Evolutionary conservation across 352 stramenopile species (phyloP).

Genomic region (Hyaloperonospora brassicae): DNA sequence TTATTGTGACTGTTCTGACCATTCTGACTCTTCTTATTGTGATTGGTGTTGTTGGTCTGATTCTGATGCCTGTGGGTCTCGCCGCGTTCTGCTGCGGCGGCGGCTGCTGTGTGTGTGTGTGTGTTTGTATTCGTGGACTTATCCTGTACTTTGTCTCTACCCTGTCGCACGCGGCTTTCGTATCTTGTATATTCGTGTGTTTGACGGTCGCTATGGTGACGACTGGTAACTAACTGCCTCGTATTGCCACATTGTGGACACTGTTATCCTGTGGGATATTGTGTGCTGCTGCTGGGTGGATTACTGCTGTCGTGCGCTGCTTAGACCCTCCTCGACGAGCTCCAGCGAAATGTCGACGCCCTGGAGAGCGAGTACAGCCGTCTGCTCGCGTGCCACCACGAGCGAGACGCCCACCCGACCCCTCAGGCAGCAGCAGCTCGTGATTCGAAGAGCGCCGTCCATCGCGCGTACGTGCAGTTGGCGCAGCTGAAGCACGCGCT

Average conservation of each 20-base stretch:
- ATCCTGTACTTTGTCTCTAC: neutral
- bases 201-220: no score
- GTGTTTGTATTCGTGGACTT: neutral
- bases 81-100: no score
- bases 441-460: conserved; percentile 6
- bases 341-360: conserved; percentile 35
- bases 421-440: neutral
- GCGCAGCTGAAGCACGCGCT: conserved; percentile 40
- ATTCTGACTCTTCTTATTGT: no score
- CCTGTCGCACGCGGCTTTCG: no score
- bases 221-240: no score
- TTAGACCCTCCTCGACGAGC: conserved; percentile 52
- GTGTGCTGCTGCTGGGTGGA: no score
- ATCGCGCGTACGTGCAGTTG: conserved; percentile 43
- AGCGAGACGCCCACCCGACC: conserved; percentile 27
- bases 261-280: no score
- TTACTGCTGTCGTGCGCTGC: neutral
- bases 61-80: no score
- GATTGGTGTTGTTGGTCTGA: no score
- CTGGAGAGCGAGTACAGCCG: conserved; percentile 41
- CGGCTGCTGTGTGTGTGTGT: neutral
- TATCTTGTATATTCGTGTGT: no score
- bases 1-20: conserved; percentile 1
- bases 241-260: no score
- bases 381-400: conserved; percentile 28